Conservation (phyloP, 805 yeast genomes). For the Kregervanrija delftensis region DNA sequence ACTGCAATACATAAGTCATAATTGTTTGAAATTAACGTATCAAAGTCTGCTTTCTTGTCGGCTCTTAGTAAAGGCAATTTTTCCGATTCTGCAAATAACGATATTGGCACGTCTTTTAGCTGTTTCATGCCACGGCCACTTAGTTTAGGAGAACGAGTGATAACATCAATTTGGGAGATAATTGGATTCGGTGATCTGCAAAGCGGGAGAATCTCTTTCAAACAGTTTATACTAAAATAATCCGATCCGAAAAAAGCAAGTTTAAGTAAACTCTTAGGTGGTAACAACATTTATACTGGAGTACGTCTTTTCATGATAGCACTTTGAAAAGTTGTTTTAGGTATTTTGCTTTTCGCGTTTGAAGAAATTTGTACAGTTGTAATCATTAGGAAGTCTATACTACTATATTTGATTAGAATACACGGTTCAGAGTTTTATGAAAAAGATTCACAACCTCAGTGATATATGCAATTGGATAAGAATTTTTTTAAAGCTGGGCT, state of each 20-base stretch:
- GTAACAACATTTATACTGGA: neutral
- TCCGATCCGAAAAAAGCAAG: slow-evolving; percentile 80
- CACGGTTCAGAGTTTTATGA: too few species aligned
- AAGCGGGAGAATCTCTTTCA: slow-evolving; percentile 32
- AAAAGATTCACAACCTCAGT: too few species aligned
- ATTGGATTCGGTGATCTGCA: neutral
- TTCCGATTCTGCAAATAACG: slow-evolving; percentile 29
- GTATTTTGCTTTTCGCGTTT: too few species aligned
- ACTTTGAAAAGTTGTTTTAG: too few species aligned
- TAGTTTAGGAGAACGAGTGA: slow-evolving; percentile 56
- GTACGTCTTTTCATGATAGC: too few species aligned
- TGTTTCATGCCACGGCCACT: slow-evolving; percentile 51
- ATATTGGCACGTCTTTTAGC: slow-evolving; percentile 49
- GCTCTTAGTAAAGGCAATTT: slow-evolving; percentile 41
- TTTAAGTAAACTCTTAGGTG: slow-evolving; percentile 9
- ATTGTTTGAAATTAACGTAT: slow-evolving; percentile 16
- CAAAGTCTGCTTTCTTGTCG: slow-evolving; percentile 37
- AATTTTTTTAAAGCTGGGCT: slow-evolving; percentile 8
- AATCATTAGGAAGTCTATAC: too few species aligned
- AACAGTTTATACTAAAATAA: slow-evolving; percentile 52
- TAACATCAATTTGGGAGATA: slow-evolving; percentile 41
- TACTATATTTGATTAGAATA: too few species aligned
- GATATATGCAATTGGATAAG: too few species aligned
- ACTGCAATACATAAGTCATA: slow-evolving; percentile 81
- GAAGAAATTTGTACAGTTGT: too few species aligned